Conservation (phyloP, 805 yeast species). For the Lipomyces lipofer region DNA sequence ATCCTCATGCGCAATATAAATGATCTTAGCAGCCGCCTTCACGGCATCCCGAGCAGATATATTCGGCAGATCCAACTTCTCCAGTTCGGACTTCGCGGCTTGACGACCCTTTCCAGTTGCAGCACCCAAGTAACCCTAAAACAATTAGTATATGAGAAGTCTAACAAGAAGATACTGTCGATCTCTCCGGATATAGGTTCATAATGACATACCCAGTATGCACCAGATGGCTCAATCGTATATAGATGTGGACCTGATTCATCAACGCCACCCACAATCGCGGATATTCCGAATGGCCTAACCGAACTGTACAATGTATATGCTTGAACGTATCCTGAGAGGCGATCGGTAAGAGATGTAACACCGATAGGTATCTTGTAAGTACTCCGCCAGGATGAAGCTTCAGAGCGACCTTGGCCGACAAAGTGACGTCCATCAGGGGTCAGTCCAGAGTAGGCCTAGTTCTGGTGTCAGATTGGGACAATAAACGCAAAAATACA, state of each 20-base stretch:
- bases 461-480: neutral
- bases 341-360: constrained; percentile 78
- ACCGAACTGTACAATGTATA: constrained; percentile 95
- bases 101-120: constrained; percentile 99
- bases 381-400: constrained; percentile 69
- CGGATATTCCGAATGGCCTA: constrained; percentile 93
- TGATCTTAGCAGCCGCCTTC: constrained; percentile 89
- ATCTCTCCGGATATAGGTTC: too few species aligned
- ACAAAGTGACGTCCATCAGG: constrained; percentile 98
- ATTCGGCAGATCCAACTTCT: constrained; percentile 73
- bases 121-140: constrained; percentile 82
- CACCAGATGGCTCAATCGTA: constrained; percentile 97
- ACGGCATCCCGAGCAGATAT: constrained; percentile 79
- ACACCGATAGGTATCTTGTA: constrained; percentile 78
- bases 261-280: constrained; percentile 93
- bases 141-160: constrained; percentile 4
- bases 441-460: constrained; percentile 81
- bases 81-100: constrained; percentile 94
- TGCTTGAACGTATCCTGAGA: constrained; percentile 91
- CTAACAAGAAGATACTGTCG: constrained; percentile 8
- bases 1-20: constrained; percentile 94
- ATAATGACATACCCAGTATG: constrained; percentile 61
- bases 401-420: constrained; percentile 88
- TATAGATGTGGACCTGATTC: constrained; percentile 86
- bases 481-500: neutral